These are phyloP conservation scores for Clathrus columnatus DNA, from an alignment of 768 basidiomycete species.

Conservation along the genomic window DNA sequence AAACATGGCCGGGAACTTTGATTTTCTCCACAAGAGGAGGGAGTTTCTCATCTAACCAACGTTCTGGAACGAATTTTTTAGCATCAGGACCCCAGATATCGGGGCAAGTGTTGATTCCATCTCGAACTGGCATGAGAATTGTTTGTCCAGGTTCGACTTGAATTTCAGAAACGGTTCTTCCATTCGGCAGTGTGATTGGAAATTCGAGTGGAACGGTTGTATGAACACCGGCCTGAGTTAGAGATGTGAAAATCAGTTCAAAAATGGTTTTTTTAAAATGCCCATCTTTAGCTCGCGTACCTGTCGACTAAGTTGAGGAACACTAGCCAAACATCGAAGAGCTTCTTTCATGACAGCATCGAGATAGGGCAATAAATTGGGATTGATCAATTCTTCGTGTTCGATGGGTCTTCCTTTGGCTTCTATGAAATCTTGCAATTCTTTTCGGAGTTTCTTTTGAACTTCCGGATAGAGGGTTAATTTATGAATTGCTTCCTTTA, in stretches of 20 bases:
- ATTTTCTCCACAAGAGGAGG: not conserved
- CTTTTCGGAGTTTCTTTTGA: constrained; percentile 10
- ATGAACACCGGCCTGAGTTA: not conserved
- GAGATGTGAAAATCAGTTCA: not conserved
- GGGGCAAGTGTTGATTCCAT: constrained; percentile 14
- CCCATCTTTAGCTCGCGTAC: not conserved
- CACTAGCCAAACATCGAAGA: constrained; percentile 1
- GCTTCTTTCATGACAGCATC: constrained; percentile 17
- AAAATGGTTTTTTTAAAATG: not conserved
- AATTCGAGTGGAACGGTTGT: not conserved
- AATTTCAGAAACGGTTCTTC: not conserved
- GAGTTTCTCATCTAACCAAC: constrained; percentile 8
- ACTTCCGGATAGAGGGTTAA: not conserved
- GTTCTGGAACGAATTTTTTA: constrained; percentile 13
- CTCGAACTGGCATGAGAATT: not conserved
- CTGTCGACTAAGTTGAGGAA: not conserved
- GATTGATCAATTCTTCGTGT: constrained; percentile 10
- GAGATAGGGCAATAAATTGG: constrained; percentile 15
- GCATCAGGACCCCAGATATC: constrained; percentile 16
- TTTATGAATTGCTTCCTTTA: not conserved
- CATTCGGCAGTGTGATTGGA: not conserved
- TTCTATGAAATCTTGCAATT: not conserved
- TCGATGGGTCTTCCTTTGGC: not conserved
- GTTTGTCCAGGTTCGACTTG: not conserved
- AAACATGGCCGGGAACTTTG: not conserved